These are phyloP conservation scores for Teunomyces atbi DNA, from an alignment of 805 yeast genomes.

Conservation along the genomic window DNA sequence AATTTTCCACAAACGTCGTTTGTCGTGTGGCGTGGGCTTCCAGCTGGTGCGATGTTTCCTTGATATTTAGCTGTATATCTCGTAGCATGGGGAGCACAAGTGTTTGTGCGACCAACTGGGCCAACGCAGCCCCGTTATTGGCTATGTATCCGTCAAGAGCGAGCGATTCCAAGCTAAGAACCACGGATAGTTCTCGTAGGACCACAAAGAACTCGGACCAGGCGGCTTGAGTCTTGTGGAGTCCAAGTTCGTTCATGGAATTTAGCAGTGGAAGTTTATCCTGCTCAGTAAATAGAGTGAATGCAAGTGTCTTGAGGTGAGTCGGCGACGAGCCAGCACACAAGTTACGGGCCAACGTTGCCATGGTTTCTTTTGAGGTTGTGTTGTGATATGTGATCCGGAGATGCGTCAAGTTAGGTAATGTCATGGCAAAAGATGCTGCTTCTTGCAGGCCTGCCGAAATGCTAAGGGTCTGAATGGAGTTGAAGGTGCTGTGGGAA, in stretches of 20 bases:
- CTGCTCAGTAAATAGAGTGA: slow-evolving; percentile 12
- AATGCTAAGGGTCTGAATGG: slow-evolving; percentile 1
- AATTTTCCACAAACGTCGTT: slow-evolving; percentile 10
- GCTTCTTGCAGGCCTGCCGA: slow-evolving; percentile 1
- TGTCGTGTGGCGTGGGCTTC: slow-evolving; percentile 12
- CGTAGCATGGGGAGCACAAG: slow-evolving; percentile 14
- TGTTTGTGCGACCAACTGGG: slow-evolving; percentile 8
- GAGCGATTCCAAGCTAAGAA: slow-evolving; percentile 11
- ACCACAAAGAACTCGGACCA: slow-evolving; percentile 22
- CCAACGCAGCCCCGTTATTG: slow-evolving; percentile 11
- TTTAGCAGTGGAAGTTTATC: slow-evolving; percentile 17
- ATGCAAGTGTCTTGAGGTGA: slow-evolving; percentile 14
- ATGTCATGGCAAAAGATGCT: neutral
- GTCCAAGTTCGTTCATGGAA: slow-evolving; percentile 4
- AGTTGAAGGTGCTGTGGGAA: neutral
- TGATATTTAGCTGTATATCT: slow-evolving; percentile 15
- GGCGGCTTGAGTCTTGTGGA: slow-evolving; percentile 9
- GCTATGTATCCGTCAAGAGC: slow-evolving; percentile 24
- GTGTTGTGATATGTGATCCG: slow-evolving; percentile 12
- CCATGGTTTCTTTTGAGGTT: neutral
- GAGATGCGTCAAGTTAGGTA: slow-evolving; percentile 13
- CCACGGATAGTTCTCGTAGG: slow-evolving; percentile 1
- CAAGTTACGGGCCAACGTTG: slow-evolving; percentile 10
- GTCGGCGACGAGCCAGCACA: neutral
- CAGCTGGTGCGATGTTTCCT: slow-evolving; percentile 22